Evolutionary conservation across 2,329 filamentous ascomycete species (phyloP).

Genomic region (Trichoderma semiorbis): DNA sequence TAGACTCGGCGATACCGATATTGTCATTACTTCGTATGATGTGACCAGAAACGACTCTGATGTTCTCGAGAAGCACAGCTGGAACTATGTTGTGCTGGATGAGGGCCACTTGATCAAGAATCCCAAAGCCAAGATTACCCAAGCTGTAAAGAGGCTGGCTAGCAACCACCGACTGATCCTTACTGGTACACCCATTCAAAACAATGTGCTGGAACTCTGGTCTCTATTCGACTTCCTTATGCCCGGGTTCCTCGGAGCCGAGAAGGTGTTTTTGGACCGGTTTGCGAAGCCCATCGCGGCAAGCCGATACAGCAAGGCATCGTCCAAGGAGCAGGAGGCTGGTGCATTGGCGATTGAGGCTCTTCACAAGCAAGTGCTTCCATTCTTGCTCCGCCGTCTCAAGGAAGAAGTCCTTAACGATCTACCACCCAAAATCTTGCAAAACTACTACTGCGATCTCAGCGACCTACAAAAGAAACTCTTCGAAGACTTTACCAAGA

Average conservation of each 20-base stretch:
- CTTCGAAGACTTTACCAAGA: slow-evolving; percentile 94
- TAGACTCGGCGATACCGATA: slow-evolving; percentile 72
- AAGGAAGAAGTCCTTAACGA: slow-evolving; percentile 98
- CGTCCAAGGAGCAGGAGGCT: slow-evolving; percentile 96
- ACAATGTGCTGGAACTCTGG: slow-evolving; percentile 96
- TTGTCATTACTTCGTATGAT: slow-evolving; percentile 97
- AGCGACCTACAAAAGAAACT: slow-evolving; percentile 92
- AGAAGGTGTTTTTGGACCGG: slow-evolving; percentile 91
- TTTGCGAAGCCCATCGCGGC: slow-evolving; percentile 95
- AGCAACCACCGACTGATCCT: slow-evolving; percentile 96
- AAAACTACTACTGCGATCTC: slow-evolving; percentile 98
- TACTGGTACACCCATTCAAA: slow-evolving; percentile 95
- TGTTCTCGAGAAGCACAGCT: slow-evolving; percentile 74
- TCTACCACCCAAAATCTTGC: slow-evolving; percentile 93
- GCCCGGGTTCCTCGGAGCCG: slow-evolving; percentile 94
- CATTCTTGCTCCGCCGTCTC: slow-evolving; percentile 89
- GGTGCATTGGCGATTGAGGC: slow-evolving; percentile 95
- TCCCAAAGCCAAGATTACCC: slow-evolving; percentile 90
- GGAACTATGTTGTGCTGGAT: slow-evolving; percentile 97
- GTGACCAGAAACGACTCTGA: slow-evolving; percentile 97
- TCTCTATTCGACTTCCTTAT: slow-evolving; percentile 98
- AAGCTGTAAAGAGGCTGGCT: slow-evolving; percentile 82
- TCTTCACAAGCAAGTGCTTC: slow-evolving; percentile 96
- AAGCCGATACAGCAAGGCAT: slow-evolving; percentile 93
- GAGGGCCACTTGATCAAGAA: slow-evolving; percentile 99